Evolutionary conservation across 2,329 filamentous ascomycete species (phyloP).

Genomic region (Blastomyces parvus): DNA sequence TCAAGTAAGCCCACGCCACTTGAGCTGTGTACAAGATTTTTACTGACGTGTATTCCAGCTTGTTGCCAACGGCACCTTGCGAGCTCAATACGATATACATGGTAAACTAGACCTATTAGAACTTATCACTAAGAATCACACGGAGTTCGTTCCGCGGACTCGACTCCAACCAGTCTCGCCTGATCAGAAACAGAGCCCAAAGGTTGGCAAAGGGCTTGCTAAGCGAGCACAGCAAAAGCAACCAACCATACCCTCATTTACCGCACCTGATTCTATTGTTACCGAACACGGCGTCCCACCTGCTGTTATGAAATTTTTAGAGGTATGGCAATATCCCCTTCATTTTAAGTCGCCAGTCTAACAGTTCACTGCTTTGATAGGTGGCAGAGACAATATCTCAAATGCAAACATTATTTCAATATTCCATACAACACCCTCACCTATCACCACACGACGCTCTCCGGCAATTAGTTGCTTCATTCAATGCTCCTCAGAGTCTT

Average conservation of each 20-base stretch:
- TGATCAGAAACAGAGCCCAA: conserved; percentile 50
- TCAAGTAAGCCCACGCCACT: conserved; percentile 50
- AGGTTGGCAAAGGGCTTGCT: conserved; percentile 46
- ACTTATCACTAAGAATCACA: conserved; percentile 64
- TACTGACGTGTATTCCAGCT: conserved; percentile 43
- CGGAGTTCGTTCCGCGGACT: conserved; percentile 71
- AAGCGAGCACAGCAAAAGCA: conserved; percentile 43
- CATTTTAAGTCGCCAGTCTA: neutral
- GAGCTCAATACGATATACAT: conserved; percentile 66
- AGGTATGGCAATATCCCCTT: conserved; percentile 39
- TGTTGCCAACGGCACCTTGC: conserved; percentile 65
- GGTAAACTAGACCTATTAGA: conserved; percentile 80
- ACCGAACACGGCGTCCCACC: conserved; percentile 47
- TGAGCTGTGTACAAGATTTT: neutral
- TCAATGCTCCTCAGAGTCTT: conserved; percentile 29
- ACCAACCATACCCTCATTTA: conserved; percentile 33
- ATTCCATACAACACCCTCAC: conserved; percentile 44
- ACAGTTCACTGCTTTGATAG: conserved; percentile 28
- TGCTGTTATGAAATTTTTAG: conserved; percentile 51
- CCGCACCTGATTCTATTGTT: conserved; percentile 36
- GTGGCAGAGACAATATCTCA: conserved; percentile 56
- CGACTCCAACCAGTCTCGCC: conserved; percentile 42
- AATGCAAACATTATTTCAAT: conserved; percentile 53
- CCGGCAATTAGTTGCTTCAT: conserved; percentile 41
- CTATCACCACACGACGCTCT: conserved; percentile 48